phyloP scores from a whole-genome alignment of 805 yeast genomes.

The Candida rishiriensis region DNA sequence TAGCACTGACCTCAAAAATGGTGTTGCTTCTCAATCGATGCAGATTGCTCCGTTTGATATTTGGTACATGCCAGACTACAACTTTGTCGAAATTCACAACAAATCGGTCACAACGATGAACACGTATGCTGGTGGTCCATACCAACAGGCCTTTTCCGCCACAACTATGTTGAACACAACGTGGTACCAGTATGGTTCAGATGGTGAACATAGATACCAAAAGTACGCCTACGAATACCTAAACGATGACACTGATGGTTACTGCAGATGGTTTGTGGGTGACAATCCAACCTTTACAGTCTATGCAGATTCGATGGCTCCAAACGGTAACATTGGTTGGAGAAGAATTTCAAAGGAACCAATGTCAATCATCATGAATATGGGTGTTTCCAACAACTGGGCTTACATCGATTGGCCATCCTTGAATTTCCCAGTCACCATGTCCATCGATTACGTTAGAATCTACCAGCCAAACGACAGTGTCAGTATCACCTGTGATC shows the following conservation, averaged over 20 bases:
- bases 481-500: conserved; percentile 75
- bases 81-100: conserved; percentile 71
- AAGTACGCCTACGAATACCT: conserved; percentile 72
- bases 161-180: conserved; percentile 69
- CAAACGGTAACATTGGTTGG: conserved; percentile 87
- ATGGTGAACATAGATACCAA: conserved; percentile 52
- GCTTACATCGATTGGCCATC: conserved; percentile 89
- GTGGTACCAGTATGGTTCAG: conserved; percentile 74
- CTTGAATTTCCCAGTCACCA: conserved; percentile 68
- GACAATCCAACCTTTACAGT: conserved; percentile 70
- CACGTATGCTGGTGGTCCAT: conserved; percentile 87
- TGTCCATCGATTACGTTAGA: conserved; percentile 83
- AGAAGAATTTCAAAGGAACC: conserved; percentile 85
- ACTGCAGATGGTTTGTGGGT: conserved; percentile 85
- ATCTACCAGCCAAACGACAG: conserved; percentile 79
- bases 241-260: conserved; percentile 67
- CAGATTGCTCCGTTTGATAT: conserved; percentile 93
- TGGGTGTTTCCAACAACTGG: conserved; percentile 92
- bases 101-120: conserved; percentile 71
- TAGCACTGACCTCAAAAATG: conserved; percentile 44
- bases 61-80: conserved; percentile 91
- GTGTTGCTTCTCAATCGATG: conserved; percentile 85
- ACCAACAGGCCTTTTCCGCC: conserved; percentile 88
- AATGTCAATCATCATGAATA: conserved; percentile 80
- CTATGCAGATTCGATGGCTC: conserved; percentile 70